Evolutionary conservation across 768 basidiomycete genomes (phyloP).

Genomic region (Gloeostereum incarnatum): DNA sequence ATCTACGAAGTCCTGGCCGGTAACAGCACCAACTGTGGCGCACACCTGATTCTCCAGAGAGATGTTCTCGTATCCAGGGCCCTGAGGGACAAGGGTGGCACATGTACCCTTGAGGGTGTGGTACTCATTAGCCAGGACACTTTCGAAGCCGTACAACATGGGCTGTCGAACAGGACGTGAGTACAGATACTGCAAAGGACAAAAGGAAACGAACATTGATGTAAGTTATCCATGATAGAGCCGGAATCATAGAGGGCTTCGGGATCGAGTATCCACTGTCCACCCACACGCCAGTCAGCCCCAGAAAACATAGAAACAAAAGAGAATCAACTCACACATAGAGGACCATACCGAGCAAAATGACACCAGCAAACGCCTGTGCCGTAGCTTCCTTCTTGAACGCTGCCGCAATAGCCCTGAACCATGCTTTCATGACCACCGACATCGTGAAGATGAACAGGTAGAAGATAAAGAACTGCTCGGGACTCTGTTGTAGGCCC

Average conservation of each 20-base stretch:
- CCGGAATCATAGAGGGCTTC: constrained; percentile 54
- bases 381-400: constrained; percentile 53
- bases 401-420: constrained; percentile 55
- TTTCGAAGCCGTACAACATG: constrained; percentile 65
- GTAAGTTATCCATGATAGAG: constrained; percentile 58
- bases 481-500: constrained; percentile 40
- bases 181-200: not conserved
- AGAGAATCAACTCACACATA: no score
- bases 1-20: constrained; percentile 51
- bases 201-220: constrained; percentile 38
- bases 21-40: constrained; percentile 52
- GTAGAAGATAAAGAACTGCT: constrained; percentile 58
- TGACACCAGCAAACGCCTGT: constrained; percentile 35
- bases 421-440: constrained; percentile 67
- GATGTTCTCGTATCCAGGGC: constrained; percentile 51
- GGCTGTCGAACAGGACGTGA: constrained; percentile 44
- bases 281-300: no score
- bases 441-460: constrained; percentile 50
- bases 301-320: no score
- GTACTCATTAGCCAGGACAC: constrained; percentile 77
- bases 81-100: constrained; percentile 49
- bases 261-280: constrained; percentile 55
- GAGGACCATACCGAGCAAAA: constrained; percentile 42
- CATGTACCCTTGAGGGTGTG: constrained; percentile 55
- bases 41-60: constrained; percentile 66